A percentile compares a stretch with the other conserved stretches of the same genome.
phyloP scores from a whole-genome alignment of 257 asterid species.

The Paraleonurus japonicus region DNA sequence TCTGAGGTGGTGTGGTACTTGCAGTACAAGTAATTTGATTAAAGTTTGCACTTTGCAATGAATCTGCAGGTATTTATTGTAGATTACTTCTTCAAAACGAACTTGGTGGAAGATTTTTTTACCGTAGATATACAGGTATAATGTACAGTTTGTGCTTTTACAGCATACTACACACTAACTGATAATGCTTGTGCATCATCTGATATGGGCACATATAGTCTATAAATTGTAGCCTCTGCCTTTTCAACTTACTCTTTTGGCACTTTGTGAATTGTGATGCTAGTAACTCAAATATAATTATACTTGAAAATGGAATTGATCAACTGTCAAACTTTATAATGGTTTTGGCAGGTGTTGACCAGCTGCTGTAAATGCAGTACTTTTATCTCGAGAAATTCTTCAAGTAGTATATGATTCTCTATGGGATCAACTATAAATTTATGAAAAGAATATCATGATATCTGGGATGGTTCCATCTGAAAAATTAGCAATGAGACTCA shows the following conservation, averaged over 20 bases:
- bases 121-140: conserved; percentile 84
- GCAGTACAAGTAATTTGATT: conserved; percentile 14
- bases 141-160: neutral
- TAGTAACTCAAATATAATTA: neutral
- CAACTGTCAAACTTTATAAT: conserved; percentile 2
- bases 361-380: conserved; percentile 2
- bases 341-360: neutral
- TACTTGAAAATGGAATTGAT: conserved; percentile 14
- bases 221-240: neutral
- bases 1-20: neutral
- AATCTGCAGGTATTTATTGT: conserved; percentile 78
- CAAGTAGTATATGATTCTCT: neutral
- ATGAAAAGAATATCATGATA: neutral
- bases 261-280: conserved; percentile 3
- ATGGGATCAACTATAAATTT: neutral
- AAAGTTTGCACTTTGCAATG: conserved; percentile 21
- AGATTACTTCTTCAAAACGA: conserved; percentile 88
- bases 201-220: conserved; percentile 11
- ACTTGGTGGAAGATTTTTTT: conserved; percentile 69
- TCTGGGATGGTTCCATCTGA: neutral
- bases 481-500: neutral
- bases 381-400: neutral
- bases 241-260: neutral
- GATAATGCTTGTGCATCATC: conserved; percentile 17
- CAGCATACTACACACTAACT: too few species aligned